phyloP scores from a whole-genome alignment of 495 filamentous ascomycete genomes.

The Penicillium parvum region DNA sequence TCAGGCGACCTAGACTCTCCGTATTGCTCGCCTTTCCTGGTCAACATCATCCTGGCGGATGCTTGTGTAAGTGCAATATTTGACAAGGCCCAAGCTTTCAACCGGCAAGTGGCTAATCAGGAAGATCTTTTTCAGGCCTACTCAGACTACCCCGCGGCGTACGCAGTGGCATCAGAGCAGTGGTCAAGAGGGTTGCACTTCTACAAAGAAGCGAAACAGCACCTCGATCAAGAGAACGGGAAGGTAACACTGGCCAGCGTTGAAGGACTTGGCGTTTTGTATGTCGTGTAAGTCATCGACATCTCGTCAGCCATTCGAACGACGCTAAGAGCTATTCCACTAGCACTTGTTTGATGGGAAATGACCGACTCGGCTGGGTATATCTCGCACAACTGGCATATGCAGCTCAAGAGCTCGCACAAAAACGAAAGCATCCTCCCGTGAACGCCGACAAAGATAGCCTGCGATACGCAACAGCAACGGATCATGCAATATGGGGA shows the following conservation, averaged over 20 bases:
- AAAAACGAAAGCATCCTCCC: conserved; percentile 4
- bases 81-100: too few relatives aligned
- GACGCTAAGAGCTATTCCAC: neutral
- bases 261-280: conserved; percentile 15
- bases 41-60: conserved; percentile 40
- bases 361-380: conserved; percentile 31
- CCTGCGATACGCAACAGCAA: conserved; percentile 5
- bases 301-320: too few relatives aligned
- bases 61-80: conserved; percentile 13
- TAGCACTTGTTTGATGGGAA: conserved; percentile 31
- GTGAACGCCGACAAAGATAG: conserved; percentile 17
- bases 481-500: conserved; percentile 30
- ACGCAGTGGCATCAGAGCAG: conserved; percentile 6
- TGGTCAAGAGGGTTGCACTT: conserved; percentile 22
- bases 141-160: conserved; percentile 21
- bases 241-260: conserved; percentile 7
- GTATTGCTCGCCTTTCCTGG: conserved; percentile 45
- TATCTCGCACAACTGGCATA: conserved; percentile 25
- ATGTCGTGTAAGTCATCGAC: conserved; percentile 6
- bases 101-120: neutral
- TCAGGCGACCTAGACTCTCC: conserved; percentile 18
- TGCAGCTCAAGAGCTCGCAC: conserved; percentile 17
- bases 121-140: conserved; percentile 5
- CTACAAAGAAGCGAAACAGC: conserved; percentile 19
- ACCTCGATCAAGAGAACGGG: conserved; percentile 12